Percentiles rank a stretch among this genome's conserved stretches.
Conservation (phyloP, 1,284 basidiomycete genomes). For the Bondarzewia mesenterica region DNA sequence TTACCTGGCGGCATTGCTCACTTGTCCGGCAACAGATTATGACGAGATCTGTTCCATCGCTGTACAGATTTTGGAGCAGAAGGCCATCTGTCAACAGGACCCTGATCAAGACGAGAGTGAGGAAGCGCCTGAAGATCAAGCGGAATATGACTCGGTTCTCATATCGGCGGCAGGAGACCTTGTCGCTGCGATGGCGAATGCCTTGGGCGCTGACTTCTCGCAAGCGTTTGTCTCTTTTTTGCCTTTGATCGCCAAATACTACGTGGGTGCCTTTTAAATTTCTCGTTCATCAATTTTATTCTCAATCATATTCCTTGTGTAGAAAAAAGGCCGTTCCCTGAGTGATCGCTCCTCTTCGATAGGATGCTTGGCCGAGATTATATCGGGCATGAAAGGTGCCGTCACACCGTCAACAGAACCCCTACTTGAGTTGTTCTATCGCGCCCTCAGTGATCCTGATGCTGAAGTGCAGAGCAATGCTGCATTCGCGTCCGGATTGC, state of each 20-base stretch:
- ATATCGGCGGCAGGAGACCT: constrained; percentile 94
- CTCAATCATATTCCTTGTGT: constrained; percentile 8
- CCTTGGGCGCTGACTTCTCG: constrained; percentile 82
- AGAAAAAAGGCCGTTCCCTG: constrained; percentile 81
- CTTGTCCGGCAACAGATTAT: constrained; percentile 46
- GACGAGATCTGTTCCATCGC: constrained; percentile 78
- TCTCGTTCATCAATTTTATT: neutral
- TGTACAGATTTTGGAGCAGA: constrained; percentile 82
- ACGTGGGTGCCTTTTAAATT: constrained; percentile 45
- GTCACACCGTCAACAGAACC: constrained; percentile 84
- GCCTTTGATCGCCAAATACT: constrained; percentile 89
- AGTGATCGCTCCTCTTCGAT: constrained; percentile 93
- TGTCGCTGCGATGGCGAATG: constrained; percentile 84
- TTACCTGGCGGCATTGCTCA: too few relatives aligned
- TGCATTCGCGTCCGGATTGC: constrained; percentile 88
- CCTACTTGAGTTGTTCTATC: constrained; percentile 80
- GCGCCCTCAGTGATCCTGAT: constrained; percentile 80
- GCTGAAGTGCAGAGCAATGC: constrained; percentile 94
- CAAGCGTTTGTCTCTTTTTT: constrained; percentile 82
- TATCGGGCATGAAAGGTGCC: constrained; percentile 83
- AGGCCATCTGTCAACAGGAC: constrained; percentile 93
- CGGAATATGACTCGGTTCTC: constrained; percentile 95
- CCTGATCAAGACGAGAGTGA: constrained; percentile 89
- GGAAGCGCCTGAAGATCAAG: constrained; percentile 75
- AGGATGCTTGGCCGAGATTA: constrained; percentile 93